Percentiles rank a stretch among this genome's conserved stretches.
Conservation (phyloP, 306 rosid species). For the Glycine latifolia region DNA sequence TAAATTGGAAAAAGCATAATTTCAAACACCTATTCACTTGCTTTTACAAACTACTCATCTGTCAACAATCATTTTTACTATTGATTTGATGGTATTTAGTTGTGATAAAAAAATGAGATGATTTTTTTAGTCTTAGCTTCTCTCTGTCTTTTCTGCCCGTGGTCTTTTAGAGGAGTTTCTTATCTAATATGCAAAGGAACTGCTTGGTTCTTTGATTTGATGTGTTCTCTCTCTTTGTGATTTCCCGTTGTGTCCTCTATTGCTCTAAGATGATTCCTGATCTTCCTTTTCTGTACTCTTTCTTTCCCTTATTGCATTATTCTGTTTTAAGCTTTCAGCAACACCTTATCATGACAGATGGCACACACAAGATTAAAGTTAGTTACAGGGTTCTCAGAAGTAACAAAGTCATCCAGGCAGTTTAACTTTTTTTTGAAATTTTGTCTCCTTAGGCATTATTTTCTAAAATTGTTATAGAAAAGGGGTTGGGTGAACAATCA, state of each 20-base stretch:
- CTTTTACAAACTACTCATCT: background rate
- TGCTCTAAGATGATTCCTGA: background rate
- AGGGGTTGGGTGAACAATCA: slow-evolving; percentile 25
- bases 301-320: background rate
- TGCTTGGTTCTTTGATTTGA: slow-evolving; percentile 18
- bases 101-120: slow-evolving; percentile 20
- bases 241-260: slow-evolving; percentile 13
- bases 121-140: background rate
- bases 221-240: background rate
- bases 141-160: background rate
- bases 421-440: slow-evolving; percentile 20
- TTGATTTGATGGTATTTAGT: background rate
- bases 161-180: slow-evolving; percentile 17
- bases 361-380: background rate
- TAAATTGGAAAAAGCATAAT: slow-evolving; percentile 7
- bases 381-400: slow-evolving; percentile 22
- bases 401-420: slow-evolving; percentile 7
- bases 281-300: background rate
- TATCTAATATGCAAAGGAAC: slow-evolving; percentile 10
- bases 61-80: slow-evolving; percentile 6
- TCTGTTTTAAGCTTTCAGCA: background rate
- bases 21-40: background rate
- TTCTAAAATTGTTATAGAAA: slow-evolving; percentile 14
- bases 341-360: background rate
- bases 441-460: slow-evolving; percentile 20